Evolutionary conservation across 352 stramenopile genomes (phyloP), one percentile per base, ranked within the genome.

Genomic region (Globisporangium uncinulatum): DNA sequence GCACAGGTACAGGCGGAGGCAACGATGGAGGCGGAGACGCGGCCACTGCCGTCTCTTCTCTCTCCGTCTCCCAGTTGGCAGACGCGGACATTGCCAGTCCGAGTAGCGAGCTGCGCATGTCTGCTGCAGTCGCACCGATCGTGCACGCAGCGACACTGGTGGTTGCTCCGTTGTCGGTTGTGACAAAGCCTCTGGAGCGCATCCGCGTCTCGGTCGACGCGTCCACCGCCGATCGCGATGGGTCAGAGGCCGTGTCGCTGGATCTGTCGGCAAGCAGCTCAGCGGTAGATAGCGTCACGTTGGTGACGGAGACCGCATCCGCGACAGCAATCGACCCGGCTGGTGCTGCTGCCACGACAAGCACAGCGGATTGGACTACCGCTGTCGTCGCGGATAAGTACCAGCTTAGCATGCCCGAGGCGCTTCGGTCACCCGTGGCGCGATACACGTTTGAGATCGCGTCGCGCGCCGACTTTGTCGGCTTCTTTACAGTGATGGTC

Each of bases 391-490:
- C 24, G 24, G 24, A 29, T 4, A 29, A 4, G 24, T 29, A 29
- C 24, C 24, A 48, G 21, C 43, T 48, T 2, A 48, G 7, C 13
- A 19, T 9, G 1, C n/a, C 43, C 7, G n/a, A 48, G 13, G 15
- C 61, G 8, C 60, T 29, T 29, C 24, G 24, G 24, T 29, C 66
- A 20, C 72, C 63, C 36, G 39, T 15, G 6, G 39, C 70, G 13
- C 37, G 44, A 17, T 61, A 62, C n/a, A 57, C 41, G 7, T 62
- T 82, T 50, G 60, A 31, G 20, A 36, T 79, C 43, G 60, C 67
- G 10, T 58, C 73, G 21, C 61, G 70, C 13, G 67, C 67, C 9
- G 67, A 82, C 15, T 82, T 82, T 37, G 58, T 74, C 10, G 73
- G 73, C 15, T 21, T 48, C 43, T 78, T 83, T 31, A 63, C 67